phyloP scores from a whole-genome alignment of 169 alveolate genomes.

The Plasmodium fragile region DNA sequence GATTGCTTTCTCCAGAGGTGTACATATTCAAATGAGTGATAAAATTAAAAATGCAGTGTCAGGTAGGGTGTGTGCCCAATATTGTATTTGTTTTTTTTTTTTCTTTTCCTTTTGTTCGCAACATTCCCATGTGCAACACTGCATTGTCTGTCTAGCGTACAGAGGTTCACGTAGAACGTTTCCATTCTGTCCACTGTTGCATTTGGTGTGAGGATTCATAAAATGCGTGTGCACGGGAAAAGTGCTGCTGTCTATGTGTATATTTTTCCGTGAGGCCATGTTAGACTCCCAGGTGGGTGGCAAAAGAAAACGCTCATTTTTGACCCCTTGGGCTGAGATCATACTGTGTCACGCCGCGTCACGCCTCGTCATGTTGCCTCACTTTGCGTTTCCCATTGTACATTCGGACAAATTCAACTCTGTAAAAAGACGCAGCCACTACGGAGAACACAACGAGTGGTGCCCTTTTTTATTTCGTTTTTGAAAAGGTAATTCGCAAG shows the following conservation, averaged over 20 bases:
- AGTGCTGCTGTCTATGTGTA: background rate
- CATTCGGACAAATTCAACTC: background rate
- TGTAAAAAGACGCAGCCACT: background rate
- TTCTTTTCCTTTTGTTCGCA: background rate
- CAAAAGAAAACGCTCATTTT: background rate
- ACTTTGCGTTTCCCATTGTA: background rate
- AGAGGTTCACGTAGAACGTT: background rate
- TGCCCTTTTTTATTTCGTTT: background rate
- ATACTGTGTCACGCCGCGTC: background rate
- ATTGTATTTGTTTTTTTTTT: background rate
- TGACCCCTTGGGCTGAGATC: background rate
- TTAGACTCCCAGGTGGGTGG: background rate
- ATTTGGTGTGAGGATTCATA: background rate
- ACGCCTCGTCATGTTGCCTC: background rate
- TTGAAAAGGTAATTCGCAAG: background rate
- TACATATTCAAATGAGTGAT: constrained; percentile 1
- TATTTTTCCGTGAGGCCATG: background rate
- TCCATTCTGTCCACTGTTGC: background rate
- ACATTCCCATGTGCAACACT: background rate
- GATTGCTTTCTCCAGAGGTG: background rate
- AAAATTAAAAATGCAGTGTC: background rate
- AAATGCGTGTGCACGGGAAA: background rate
- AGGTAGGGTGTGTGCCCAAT: background rate
- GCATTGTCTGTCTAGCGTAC: background rate
- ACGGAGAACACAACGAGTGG: background rate